These are phyloP conservation scores for Amanita muscaria DNA, from an alignment of 768 basidiomycete genomes.

Conservation along the genomic window DNA sequence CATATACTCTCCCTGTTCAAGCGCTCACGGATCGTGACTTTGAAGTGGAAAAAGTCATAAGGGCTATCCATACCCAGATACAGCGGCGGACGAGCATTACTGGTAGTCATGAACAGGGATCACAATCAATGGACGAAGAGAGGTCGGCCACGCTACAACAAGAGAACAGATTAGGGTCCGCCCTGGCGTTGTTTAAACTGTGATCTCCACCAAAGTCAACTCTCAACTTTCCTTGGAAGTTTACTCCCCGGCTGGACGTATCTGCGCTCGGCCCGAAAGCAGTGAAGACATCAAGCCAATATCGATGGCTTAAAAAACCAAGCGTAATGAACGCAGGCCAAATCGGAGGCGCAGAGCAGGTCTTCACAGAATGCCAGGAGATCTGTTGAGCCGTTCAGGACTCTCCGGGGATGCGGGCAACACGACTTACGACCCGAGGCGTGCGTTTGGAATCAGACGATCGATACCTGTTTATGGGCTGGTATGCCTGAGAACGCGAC, in stretches of 20 bases:
- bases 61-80: conserved; percentile 32
- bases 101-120: too few species aligned
- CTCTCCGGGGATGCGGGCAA: neutral
- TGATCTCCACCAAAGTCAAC: conserved; percentile 23
- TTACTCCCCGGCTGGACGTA: conserved; percentile 54
- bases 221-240: conserved; percentile 24
- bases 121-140: conserved; percentile 25
- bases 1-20: too few species aligned
- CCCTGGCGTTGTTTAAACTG: conserved; percentile 65
- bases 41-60: conserved; percentile 45
- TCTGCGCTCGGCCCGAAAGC: conserved; percentile 57
- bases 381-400: conserved; percentile 20
- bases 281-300: conserved; percentile 25
- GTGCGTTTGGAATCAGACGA: conserved; percentile 64
- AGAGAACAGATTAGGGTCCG: conserved; percentile 66
- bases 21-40: conserved; percentile 62
- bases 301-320: conserved; percentile 42
- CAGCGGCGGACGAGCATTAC: conserved; percentile 25
- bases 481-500: conserved; percentile 57
- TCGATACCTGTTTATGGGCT: conserved; percentile 60
- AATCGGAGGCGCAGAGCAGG: conserved; percentile 30
- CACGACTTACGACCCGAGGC: neutral
- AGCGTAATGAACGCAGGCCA: conserved; percentile 46
- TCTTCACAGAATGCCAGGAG: conserved; percentile 43
- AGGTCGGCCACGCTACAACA: conserved; percentile 36